phyloP scores from a whole-genome alignment of 495 filamentous ascomycete genomes.

The Aspergillus baeticus region DNA sequence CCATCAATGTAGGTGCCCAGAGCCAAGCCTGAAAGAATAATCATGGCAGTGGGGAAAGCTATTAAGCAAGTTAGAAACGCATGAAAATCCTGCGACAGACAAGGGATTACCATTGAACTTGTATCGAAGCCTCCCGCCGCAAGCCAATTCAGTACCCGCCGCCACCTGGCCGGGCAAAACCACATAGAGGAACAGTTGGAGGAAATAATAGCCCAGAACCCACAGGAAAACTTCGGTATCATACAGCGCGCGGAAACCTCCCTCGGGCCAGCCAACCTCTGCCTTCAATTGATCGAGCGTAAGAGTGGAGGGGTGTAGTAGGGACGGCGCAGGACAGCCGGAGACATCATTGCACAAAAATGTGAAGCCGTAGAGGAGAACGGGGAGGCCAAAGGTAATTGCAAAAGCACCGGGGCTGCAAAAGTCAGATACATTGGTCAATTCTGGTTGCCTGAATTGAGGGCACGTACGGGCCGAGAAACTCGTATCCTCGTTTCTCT shows the following conservation, averaged over 20 bases:
- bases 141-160: slow-evolving; percentile 66
- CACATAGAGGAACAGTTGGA: slow-evolving; percentile 71
- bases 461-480: slow-evolving; percentile 75
- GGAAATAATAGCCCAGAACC: slow-evolving; percentile 75
- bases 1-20: slow-evolving; percentile 76
- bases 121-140: slow-evolving; percentile 78
- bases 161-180: slow-evolving; percentile 74
- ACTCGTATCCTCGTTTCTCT: slow-evolving; percentile 69
- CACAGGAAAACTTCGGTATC: slow-evolving; percentile 59
- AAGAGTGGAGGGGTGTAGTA: slow-evolving; percentile 71
- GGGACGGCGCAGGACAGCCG: slow-evolving; percentile 86
- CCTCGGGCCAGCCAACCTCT: slow-evolving; percentile 75
- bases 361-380: slow-evolving; percentile 68
- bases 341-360: slow-evolving; percentile 92
- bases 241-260: slow-evolving; percentile 62
- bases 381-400: slow-evolving; percentile 74
- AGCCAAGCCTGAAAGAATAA: slow-evolving; percentile 64
- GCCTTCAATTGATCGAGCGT: slow-evolving; percentile 67
- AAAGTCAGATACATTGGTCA: not conserved
- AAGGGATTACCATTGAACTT: slow-evolving; percentile 72
- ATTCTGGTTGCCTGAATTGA: slow-evolving; percentile 19
- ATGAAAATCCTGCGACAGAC: not conserved
- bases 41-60: slow-evolving; percentile 77
- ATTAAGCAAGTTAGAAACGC: slow-evolving; percentile 13
- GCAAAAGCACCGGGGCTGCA: slow-evolving; percentile 69